Evolutionary conservation across 805 yeast genomes (phyloP), one percentile per base, ranked within the genome.

Genomic region (Starmerella vaccinii): DNA sequence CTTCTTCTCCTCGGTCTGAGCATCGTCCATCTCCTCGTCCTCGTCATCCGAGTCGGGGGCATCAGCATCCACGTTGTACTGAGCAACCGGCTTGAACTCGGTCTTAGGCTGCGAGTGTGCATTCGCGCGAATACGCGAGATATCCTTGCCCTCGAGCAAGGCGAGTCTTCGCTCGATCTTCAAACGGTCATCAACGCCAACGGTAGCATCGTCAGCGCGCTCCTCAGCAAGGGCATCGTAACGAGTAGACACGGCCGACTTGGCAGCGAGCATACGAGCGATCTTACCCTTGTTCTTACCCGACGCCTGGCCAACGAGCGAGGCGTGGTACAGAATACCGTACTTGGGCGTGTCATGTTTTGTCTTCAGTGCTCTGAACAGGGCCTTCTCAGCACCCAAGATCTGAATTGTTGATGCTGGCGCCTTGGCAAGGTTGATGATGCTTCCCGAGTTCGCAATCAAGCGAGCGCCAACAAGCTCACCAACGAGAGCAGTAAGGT

Each of bases 401-500:
- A 92, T 90, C 76, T 92, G 98, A 58, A 92, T 83, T 51, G 98
- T 92, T 21, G 98, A 92, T 56, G 98, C 97, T 60, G 98, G 97
- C 46, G 97, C 94, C 75, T 92, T 92, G 60, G 98, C 95, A 63
- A 92, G 76, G 52, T 95, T 86, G 63, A 89, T 82, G 63, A 92
- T 75, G 60, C 95, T 85, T 64, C 98, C 98, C 49, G 97, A 82
- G 69, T 92, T 98, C 39, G 98, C 92, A 68, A 92, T 92, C 67
- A 92, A 78, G 73, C 98, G 81, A 55, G 98, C 98, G 71, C 98
- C 98, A 46, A 92, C 95, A 61, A 92, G 80, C 74, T 92, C 98
- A 66, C 98, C 98, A 57, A 92, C 95, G 61, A 92, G 77, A 45
- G 92, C 82, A 46, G 97, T 88, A 67, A 90, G 76, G 71, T 92